Conservation (phyloP, 352 stramenopile genomes). For the Globisporangium yorkense region DNA sequence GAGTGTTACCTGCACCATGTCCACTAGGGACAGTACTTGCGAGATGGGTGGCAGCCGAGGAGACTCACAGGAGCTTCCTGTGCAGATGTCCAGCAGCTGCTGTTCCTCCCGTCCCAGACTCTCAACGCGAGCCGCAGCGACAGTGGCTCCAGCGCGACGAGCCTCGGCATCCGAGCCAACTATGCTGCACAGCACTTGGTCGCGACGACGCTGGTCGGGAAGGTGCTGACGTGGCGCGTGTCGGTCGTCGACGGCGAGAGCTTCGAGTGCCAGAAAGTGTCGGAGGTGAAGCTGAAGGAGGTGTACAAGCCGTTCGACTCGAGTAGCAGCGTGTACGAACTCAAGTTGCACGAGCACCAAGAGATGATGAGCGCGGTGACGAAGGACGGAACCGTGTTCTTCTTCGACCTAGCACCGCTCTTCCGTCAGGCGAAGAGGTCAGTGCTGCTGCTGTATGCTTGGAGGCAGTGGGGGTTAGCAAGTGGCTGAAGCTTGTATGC, state of each 20-base stretch:
- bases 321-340: slow-evolving; percentile 46
- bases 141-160: slow-evolving; percentile 18
- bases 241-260: slow-evolving; percentile 21
- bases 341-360: slow-evolving; percentile 60
- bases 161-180: slow-evolving; percentile 7
- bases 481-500: neutral
- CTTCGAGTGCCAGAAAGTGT: slow-evolving; percentile 48
- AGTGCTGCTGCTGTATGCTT: neutral
- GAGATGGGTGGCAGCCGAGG: neutral
- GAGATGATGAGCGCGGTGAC: slow-evolving; percentile 43
- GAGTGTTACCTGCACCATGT: neutral
- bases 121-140: slow-evolving; percentile 27
- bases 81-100: slow-evolving; percentile 61
- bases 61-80: neutral
- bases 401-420: slow-evolving; percentile 55
- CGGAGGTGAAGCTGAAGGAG: slow-evolving; percentile 57
- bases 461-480: neutral
- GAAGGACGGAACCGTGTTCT: slow-evolving; percentile 64
- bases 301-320: slow-evolving; percentile 49
- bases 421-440: slow-evolving; percentile 48
- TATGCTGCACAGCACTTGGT: slow-evolving; percentile 26
- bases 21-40: neutral
- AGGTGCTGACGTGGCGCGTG: slow-evolving; percentile 51
- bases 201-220: slow-evolving; percentile 50
- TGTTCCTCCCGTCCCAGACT: slow-evolving; percentile 43